phyloP scores from a whole-genome alignment of 768 basidiomycete species.

The Fistulinella prunicolor region DNA sequence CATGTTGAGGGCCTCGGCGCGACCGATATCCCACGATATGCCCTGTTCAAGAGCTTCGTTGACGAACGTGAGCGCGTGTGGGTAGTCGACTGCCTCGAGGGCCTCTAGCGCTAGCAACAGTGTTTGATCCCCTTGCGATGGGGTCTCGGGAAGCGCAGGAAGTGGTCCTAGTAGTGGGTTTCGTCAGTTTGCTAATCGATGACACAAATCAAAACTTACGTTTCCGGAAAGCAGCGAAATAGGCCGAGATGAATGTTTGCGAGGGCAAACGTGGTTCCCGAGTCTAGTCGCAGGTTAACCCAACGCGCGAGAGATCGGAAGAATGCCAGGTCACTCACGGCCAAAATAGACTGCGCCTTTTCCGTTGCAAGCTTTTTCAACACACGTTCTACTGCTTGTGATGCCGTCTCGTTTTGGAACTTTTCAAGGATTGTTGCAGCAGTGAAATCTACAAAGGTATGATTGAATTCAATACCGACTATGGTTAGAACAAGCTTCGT shows the following conservation, averaged over 20 bases:
- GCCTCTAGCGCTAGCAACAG: conserved; percentile 80
- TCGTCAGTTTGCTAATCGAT: conserved; percentile 4
- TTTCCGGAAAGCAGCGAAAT: conserved; percentile 94
- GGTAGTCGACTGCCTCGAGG: conserved; percentile 79
- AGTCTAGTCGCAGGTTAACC: conserved; percentile 28
- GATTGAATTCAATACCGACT: neutral
- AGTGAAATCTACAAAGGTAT: conserved; percentile 69
- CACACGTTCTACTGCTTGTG: conserved; percentile 86
- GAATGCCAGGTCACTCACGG: conserved; percentile 40
- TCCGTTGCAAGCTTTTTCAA: conserved; percentile 75
- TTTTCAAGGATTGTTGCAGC: conserved; percentile 94
- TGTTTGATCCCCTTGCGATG: conserved; percentile 80
- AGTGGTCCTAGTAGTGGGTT: conserved; percentile 46
- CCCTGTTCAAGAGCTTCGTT: conserved; percentile 88
- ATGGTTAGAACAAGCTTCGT: neutral
- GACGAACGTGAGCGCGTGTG: conserved; percentile 72
- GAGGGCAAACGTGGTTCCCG: conserved; percentile 86
- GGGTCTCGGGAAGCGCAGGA: conserved; percentile 69
- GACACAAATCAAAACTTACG: conserved; percentile 46
- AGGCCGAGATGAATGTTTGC: conserved; percentile 88
- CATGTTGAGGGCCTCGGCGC: conserved; percentile 88
- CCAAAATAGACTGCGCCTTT: conserved; percentile 70
- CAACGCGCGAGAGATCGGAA: neutral
- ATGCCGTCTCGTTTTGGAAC: conserved; percentile 80
- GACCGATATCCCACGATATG: conserved; percentile 67